These are phyloP conservation scores for Geotrichum restrictum DNA, from an alignment of 1,139 yeast genomes.

Conservation along the genomic window DNA sequence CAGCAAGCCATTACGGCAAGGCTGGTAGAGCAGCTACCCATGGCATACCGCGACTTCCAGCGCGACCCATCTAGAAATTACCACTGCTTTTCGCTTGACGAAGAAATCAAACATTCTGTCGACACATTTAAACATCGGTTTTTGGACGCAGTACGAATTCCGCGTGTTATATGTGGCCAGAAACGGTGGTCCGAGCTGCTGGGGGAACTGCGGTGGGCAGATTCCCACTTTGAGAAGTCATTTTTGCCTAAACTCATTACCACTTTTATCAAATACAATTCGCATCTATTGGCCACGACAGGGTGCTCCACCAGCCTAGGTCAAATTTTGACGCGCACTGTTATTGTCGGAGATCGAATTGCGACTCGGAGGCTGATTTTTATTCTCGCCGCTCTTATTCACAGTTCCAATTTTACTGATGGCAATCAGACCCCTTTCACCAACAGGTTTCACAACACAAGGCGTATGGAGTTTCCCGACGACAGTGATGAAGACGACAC, in stretches of 20 bases:
- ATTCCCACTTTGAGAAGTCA: constrained; percentile 12
- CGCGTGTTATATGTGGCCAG: constrained; percentile 35
- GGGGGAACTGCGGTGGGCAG: constrained; percentile 28
- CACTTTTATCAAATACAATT: constrained; percentile 15
- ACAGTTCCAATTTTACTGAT: constrained; percentile 6
- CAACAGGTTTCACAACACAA: neutral
- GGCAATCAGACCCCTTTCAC: neutral
- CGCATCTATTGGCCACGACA: constrained; percentile 12
- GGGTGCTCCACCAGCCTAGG: constrained; percentile 9
- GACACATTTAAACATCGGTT: constrained; percentile 28
- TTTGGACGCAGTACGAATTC: constrained; percentile 28
- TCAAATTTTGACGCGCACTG: constrained; percentile 27
- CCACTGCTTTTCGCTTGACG: constrained; percentile 19
- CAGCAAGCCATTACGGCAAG: constrained; percentile 24
- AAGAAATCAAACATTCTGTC: constrained; percentile 23
- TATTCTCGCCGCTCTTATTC: constrained; percentile 28
- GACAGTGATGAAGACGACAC: neutral
- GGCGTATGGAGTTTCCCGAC: neutral
- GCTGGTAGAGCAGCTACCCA: constrained; percentile 23
- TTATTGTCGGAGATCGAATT: constrained; percentile 28
- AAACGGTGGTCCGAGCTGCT: constrained; percentile 30
- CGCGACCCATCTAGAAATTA: neutral
- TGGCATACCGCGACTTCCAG: constrained; percentile 9
- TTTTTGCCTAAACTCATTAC: constrained; percentile 4
- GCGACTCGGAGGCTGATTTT: constrained; percentile 28